Conservation (phyloP, 2,329 filamentous ascomycete species). For the Alternaria panax region DNA sequence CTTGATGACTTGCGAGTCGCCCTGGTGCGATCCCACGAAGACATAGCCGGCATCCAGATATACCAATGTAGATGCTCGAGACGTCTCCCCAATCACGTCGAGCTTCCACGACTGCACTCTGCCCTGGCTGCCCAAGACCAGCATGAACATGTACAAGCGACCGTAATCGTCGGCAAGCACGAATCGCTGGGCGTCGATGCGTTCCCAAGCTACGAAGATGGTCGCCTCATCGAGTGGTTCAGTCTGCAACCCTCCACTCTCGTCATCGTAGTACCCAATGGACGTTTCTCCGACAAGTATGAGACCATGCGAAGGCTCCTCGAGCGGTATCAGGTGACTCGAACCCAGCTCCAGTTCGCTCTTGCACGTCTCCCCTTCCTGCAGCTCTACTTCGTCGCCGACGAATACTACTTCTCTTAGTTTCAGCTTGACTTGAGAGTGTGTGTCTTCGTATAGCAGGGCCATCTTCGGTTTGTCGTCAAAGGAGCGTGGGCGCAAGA, state of each 20-base stretch:
- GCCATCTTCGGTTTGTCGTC: slow-evolving; percentile 66
- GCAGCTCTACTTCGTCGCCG: slow-evolving; percentile 61
- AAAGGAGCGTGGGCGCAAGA: slow-evolving; percentile 63
- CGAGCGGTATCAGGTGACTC: slow-evolving; percentile 68
- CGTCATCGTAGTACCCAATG: slow-evolving; percentile 84
- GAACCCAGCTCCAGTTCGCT: slow-evolving; percentile 66
- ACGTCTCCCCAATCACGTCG: slow-evolving; percentile 70
- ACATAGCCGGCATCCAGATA: slow-evolving; percentile 77
- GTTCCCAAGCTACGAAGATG: slow-evolving; percentile 91
- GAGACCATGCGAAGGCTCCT: slow-evolving; percentile 61
- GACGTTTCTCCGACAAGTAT: slow-evolving; percentile 67
- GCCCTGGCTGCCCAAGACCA: slow-evolving; percentile 69
- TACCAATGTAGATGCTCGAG: slow-evolving; percentile 78
- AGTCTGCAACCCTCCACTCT: slow-evolving; percentile 71
- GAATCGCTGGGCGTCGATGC: slow-evolving; percentile 81
- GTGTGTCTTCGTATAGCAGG: slow-evolving; percentile 70
- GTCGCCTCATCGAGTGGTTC: slow-evolving; percentile 74
- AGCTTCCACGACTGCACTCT: slow-evolving; percentile 78
- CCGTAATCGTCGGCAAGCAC: slow-evolving; percentile 94
- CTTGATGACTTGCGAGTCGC: slow-evolving; percentile 83
- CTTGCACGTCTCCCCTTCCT: slow-evolving; percentile 59
- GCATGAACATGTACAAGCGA: slow-evolving; percentile 80
- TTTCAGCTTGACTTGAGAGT: slow-evolving; percentile 62
- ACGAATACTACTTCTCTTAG: slow-evolving; percentile 63
- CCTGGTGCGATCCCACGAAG: slow-evolving; percentile 91